Conservation (phyloP, 371 early-diverging fungal genomes). For the Smittium mucronatum region DNA sequence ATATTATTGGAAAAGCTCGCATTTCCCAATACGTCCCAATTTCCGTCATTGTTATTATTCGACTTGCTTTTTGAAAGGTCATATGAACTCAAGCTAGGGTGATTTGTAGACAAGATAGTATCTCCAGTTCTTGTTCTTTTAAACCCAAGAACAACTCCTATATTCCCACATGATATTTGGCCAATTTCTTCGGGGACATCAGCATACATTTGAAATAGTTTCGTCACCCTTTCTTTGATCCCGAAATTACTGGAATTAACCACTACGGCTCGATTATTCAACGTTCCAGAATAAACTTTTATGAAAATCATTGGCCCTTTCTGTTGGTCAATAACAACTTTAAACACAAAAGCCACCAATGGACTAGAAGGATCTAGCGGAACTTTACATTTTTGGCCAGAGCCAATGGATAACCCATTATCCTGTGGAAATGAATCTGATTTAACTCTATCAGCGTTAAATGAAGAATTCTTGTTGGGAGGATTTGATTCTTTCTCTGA, state of each 20-base stretch:
- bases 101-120: conserved; percentile 46
- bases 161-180: conserved; percentile 62
- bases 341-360: conserved; percentile 84
- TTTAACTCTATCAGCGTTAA: background rate
- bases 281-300: conserved; percentile 75
- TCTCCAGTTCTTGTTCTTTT: conserved; percentile 86
- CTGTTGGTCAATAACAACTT: conserved; percentile 69
- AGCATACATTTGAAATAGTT: conserved; percentile 83
- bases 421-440: background rate
- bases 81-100: conserved; percentile 14
- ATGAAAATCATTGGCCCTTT: conserved; percentile 86
- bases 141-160: conserved; percentile 79
- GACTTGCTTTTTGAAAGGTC: background rate
- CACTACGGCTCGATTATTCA: conserved; percentile 51
- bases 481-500: background rate
- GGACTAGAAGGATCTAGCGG: conserved; percentile 34
- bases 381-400: background rate
- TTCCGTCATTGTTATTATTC: background rate
- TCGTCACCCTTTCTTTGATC: conserved; percentile 68
- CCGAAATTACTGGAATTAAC: conserved; percentile 48
- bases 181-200: conserved; percentile 79
- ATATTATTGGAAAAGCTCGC: background rate
- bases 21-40: conserved; percentile 1
- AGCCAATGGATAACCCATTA: background rate
- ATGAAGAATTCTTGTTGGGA: no score